A percentile compares a stretch with the other conserved stretches of the same genome.
Conservation (phyloP, 2,329 filamentous ascomycete genomes). For the Fusarium subtropicale region DNA sequence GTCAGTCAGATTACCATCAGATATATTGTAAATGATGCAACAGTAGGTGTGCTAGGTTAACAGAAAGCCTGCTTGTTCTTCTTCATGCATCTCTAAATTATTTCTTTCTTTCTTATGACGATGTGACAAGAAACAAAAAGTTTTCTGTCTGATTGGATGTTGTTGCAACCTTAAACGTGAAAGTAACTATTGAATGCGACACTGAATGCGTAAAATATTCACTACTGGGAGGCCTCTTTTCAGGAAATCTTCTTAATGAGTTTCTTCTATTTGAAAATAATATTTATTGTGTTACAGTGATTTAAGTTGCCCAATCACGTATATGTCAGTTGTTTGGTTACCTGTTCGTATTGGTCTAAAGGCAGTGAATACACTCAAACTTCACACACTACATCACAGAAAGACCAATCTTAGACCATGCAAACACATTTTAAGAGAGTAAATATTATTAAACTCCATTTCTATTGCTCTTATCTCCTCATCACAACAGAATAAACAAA, state of each 20-base stretch:
- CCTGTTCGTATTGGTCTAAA: not conserved
- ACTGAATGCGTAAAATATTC: not conserved
- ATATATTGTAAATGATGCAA: slow-evolving; percentile 8
- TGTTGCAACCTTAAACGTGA: not conserved
- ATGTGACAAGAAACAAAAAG: not conserved
- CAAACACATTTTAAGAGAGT: not conserved
- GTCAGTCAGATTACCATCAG: not conserved
- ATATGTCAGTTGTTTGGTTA: not conserved
- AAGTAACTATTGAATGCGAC: not conserved
- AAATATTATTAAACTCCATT: not conserved
- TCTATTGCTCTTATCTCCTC: not conserved
- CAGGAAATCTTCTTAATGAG: not conserved
- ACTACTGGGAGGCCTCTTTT: not conserved
- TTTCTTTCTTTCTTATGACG: not conserved
- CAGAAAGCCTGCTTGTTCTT: not conserved
- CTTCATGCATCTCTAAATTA: not conserved
- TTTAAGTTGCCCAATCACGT: not conserved
- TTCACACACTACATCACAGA: not conserved
- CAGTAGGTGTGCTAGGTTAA: not conserved
- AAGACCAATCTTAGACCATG: not conserved
- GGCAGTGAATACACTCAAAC: not conserved
- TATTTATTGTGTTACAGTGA: not conserved
- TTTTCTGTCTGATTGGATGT: not conserved
- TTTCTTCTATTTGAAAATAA: not conserved
- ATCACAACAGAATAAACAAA: not conserved